Conservation (phyloP, 345 rosid species). For the Conringia planisiliqua region DNA sequence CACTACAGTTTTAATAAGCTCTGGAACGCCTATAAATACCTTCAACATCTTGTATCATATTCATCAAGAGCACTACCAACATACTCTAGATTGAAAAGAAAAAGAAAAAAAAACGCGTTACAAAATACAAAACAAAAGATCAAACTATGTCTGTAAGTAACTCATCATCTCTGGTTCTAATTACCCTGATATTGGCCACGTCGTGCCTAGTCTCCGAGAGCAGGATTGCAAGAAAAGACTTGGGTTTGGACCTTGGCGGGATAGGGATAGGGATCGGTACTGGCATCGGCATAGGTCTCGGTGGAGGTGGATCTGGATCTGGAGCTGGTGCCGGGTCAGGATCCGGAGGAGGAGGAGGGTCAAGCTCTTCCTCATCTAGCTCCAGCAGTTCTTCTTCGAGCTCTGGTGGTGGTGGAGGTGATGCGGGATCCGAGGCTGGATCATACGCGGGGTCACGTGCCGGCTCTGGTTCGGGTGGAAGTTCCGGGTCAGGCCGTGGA, state of each 20-base stretch:
- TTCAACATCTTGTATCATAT: conserved; percentile 4
- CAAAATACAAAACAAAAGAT: conserved; percentile 1
- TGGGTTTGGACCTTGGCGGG: conserved; percentile 78
- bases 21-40: conserved; percentile 31
- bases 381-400: conserved; percentile 54
- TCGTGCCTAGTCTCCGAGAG: conserved; percentile 41
- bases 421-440: conserved; percentile 66
- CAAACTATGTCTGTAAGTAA: conserved; percentile 20
- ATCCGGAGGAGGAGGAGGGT: conserved; percentile 51
- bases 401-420: conserved; percentile 47
- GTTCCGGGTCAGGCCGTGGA: conserved; percentile 29
- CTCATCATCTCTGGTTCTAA: conserved; percentile 20
- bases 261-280: conserved; percentile 64
- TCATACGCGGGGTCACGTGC: conserved; percentile 65
- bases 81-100: not conserved
- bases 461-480: conserved; percentile 49
- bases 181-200: conserved; percentile 25
- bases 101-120: not conserved
- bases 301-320: conserved; percentile 60
- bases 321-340: conserved; percentile 65
- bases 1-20: not conserved
- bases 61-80: conserved; percentile 23
- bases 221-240: conserved; percentile 68
- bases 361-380: conserved; percentile 47
- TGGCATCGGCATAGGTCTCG: conserved; percentile 71